Percentiles rank a stretch among this genome's conserved stretches.
phyloP scores from a whole-genome alignment of 768 basidiomycete species.

The Inosperma sp. region DNA sequence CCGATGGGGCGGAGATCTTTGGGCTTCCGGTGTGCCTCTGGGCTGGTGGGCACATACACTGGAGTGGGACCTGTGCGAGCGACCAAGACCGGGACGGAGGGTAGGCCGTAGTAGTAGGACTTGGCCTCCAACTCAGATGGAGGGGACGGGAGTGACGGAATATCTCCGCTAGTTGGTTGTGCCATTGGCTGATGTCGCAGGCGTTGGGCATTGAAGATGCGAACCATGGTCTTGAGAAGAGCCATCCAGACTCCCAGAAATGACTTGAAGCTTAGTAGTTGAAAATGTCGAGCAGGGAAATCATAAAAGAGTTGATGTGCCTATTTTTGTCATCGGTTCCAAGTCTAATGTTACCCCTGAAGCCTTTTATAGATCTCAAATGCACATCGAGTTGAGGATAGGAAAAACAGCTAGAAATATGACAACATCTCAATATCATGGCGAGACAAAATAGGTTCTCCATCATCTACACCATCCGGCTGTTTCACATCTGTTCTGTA shows the following conservation, averaged over 20 bases:
- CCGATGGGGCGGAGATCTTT: slow-evolving; percentile 24
- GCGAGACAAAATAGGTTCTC: background rate
- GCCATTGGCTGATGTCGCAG: too few species aligned
- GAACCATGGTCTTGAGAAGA: too few species aligned
- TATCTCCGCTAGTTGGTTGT: too few species aligned
- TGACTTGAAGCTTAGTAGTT: too few species aligned
- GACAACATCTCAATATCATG: background rate
- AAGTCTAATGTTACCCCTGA: too few species aligned
- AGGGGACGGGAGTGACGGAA: slow-evolving; percentile 2
- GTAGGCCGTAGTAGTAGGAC: slow-evolving; percentile 25
- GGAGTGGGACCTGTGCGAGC: slow-evolving; percentile 23
- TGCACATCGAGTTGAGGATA: too few species aligned
- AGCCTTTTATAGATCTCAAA: too few species aligned
- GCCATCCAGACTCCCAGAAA: too few species aligned
- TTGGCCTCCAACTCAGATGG: slow-evolving; percentile 20
- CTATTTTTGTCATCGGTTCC: too few species aligned
- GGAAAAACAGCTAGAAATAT: background rate
- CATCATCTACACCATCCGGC: background rate
- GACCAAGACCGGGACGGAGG: slow-evolving; percentile 25
- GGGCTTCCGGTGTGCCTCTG: slow-evolving; percentile 21
- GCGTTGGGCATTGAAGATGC: too few species aligned
- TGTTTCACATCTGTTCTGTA: background rate
- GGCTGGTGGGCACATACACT: slow-evolving; percentile 25
- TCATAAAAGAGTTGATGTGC: too few species aligned
- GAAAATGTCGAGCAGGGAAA: too few species aligned